Conservation (phyloP, 345 rosid genomes). For the Microthlaspi erraticum region DNA sequence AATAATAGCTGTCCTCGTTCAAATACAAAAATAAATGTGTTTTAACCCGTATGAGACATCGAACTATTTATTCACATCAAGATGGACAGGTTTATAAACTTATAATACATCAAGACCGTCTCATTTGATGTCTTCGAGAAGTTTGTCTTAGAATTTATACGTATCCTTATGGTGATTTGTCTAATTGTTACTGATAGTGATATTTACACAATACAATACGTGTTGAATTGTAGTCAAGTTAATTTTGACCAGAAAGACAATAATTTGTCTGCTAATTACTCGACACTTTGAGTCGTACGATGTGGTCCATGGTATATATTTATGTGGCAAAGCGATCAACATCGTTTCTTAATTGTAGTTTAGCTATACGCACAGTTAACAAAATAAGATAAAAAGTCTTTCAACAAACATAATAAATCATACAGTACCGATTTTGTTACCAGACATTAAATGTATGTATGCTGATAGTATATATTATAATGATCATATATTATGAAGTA, state of each 20-base stretch:
- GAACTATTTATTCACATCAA: not conserved
- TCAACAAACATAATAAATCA: conserved; percentile 22
- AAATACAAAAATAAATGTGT: conserved; percentile 19
- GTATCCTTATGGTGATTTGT: conserved; percentile 29
- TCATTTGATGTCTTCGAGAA: conserved; percentile 51
- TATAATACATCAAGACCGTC: conserved; percentile 52
- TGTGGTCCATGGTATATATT: conserved; percentile 31
- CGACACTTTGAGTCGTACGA: conserved; percentile 38
- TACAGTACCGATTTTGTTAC: conserved; percentile 34
- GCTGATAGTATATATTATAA: conserved; percentile 11
- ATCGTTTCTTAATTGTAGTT: conserved; percentile 14
- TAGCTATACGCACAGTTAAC: conserved; percentile 7
- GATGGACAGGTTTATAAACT: conserved; percentile 24
- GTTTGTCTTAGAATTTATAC: conserved; percentile 61
- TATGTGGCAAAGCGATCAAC: conserved; percentile 9
- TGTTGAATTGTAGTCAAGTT: conserved; percentile 29
- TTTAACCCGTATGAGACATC: conserved; percentile 20
- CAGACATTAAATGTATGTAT: conserved; percentile 24
- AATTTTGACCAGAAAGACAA: conserved; percentile 39
- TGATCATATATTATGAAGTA: conserved; percentile 14
- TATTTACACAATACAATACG: conserved; percentile 20
- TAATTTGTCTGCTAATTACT: conserved; percentile 47
- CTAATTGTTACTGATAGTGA: conserved; percentile 14
- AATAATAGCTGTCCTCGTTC: conserved; percentile 45
- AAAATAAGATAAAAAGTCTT: not conserved